phyloP scores from a whole-genome alignment of 306 rosid species.

The Fragaria vesca region DNA sequence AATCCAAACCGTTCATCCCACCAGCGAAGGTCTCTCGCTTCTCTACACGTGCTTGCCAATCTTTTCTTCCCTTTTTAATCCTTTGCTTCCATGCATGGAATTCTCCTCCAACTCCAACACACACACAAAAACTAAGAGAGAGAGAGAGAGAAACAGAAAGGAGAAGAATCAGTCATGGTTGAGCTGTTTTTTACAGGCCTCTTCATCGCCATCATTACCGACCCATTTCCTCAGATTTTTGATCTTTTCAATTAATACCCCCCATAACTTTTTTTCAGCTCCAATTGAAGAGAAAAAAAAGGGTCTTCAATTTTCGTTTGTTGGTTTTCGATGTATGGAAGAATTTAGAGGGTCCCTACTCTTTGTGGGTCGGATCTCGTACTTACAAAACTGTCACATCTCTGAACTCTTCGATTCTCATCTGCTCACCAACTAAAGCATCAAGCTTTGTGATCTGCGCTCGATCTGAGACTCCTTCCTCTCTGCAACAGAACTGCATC shows the following conservation, averaged over 20 bases:
- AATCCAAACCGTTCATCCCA: slow-evolving; percentile 56
- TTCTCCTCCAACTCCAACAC: slow-evolving; percentile 68
- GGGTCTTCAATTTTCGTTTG: neutral
- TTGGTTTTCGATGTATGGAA: slow-evolving; percentile 18
- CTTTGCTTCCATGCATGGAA: slow-evolving; percentile 91
- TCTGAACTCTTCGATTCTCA: slow-evolving; percentile 45
- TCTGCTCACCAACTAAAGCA: slow-evolving; percentile 34
- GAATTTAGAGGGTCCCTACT: slow-evolving; percentile 43
- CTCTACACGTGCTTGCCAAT: slow-evolving; percentile 65
- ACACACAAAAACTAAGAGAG: slow-evolving; percentile 16
- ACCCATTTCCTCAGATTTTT: slow-evolving; percentile 41
- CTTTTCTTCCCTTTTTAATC: slow-evolving; percentile 40
- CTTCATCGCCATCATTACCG: slow-evolving; percentile 36
- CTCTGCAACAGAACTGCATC: slow-evolving; percentile 20
- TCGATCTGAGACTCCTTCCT: slow-evolving; percentile 41
- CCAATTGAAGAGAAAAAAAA: slow-evolving; percentile 27
- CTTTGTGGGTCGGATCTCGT: slow-evolving; percentile 78
- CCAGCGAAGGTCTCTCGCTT: slow-evolving; percentile 43
- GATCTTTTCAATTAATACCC: slow-evolving; percentile 22
- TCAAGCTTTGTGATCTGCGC: slow-evolving; percentile 50
- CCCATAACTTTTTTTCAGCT: slow-evolving; percentile 26
- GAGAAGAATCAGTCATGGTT: slow-evolving; percentile 37
- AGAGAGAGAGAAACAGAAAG: slow-evolving; percentile 8
- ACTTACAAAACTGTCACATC: slow-evolving; percentile 75
- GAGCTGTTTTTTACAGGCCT: slow-evolving; percentile 37